Conservation (phyloP, 2,329 filamentous ascomycete genomes). For the Capronia coronata region DNA sequence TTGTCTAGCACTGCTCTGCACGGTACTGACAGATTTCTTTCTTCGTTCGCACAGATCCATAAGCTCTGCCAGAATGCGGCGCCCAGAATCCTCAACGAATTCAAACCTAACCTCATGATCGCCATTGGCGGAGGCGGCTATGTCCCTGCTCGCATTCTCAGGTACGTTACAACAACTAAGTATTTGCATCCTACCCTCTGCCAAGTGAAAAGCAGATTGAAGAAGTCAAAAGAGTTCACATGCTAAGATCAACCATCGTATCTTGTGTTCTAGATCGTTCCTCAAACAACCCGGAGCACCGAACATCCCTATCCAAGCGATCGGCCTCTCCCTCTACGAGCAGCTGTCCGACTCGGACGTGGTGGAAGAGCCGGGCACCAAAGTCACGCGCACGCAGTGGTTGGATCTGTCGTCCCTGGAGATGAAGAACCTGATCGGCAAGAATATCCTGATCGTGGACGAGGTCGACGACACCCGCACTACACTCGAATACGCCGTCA, state of each 20-base stretch:
- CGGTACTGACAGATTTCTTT: no score
- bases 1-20: neutral
- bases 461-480: constrained; percentile 95
- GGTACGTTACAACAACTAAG: constrained; percentile 40
- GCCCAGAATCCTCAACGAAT: constrained; percentile 69
- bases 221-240: no score
- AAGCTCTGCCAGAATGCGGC: constrained; percentile 90
- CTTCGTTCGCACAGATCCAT: constrained; percentile 93
- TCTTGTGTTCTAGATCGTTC: constrained; percentile 60
- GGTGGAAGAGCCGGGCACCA: constrained; percentile 76
- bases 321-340: constrained; percentile 96
- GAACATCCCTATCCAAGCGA: constrained; percentile 99
- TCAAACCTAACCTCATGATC: constrained; percentile 94
- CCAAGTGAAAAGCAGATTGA: neutral
- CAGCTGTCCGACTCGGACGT: constrained; percentile 57
- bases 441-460: constrained; percentile 86
- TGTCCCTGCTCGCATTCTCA: constrained; percentile 90
- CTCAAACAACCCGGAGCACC: constrained; percentile 78
- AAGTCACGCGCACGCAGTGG: constrained; percentile 98
- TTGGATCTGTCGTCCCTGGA: constrained; percentile 80
- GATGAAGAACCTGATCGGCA: constrained; percentile 83
- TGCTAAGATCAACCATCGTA: neutral
- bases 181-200: neutral
- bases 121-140: constrained; percentile 97
- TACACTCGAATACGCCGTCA: constrained; percentile 87